phyloP scores from a whole-genome alignment of 2,329 filamentous ascomycete species.

The Botrytis fabae region DNA sequence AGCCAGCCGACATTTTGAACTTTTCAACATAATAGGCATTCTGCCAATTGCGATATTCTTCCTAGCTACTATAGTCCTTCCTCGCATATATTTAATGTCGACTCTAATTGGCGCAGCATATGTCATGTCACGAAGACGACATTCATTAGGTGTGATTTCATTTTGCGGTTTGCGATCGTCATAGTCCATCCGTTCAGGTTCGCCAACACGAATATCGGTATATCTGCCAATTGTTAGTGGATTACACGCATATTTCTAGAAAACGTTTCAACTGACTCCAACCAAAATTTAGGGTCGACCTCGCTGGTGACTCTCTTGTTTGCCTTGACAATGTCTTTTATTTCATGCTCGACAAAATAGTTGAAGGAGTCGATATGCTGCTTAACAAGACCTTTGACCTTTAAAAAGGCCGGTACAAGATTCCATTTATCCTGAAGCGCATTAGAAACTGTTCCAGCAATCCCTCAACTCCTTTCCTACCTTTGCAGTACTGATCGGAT shows the following conservation, averaged over 20 bases:
- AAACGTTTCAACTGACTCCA: constrained; percentile 55
- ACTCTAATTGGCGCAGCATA: constrained; percentile 94
- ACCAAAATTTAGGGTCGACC: constrained; percentile 87
- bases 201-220: constrained; percentile 84
- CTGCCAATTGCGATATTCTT: constrained; percentile 81
- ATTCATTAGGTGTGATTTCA: constrained; percentile 92
- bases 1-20: constrained; percentile 84
- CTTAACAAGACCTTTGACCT: constrained; percentile 93
- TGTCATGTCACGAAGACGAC: constrained; percentile 93
- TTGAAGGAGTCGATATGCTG: constrained; percentile 92
- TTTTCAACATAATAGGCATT: constrained; percentile 95
- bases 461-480: constrained; percentile 26
- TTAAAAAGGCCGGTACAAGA: constrained; percentile 92
- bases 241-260: not conserved
- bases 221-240: constrained; percentile 48
- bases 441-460: constrained; percentile 25
- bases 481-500: constrained; percentile 66
- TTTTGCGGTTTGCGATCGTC: constrained; percentile 68
- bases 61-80: constrained; percentile 71
- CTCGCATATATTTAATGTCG: constrained; percentile 86
- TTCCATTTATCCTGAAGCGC: constrained; percentile 90
- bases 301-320: constrained; percentile 89
- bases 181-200: constrained; percentile 76
- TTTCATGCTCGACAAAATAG: constrained; percentile 93
- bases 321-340: constrained; percentile 93